These are phyloP conservation scores for Metschnikowia peoriensis DNA, from an alignment of 805 yeast species.

Conservation along the genomic window DNA sequence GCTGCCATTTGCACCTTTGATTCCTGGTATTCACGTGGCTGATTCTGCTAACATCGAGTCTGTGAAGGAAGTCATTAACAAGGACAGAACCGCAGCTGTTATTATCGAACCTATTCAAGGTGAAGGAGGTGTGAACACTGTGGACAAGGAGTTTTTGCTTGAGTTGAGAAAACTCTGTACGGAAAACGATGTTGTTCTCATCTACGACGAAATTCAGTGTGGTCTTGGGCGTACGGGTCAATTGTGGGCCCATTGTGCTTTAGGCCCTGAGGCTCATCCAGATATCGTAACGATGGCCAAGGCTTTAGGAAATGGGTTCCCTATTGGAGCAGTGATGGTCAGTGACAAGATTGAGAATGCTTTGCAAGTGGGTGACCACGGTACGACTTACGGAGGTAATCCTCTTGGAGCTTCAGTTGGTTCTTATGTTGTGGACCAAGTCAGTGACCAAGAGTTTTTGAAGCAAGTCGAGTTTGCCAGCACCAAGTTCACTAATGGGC, in stretches of 20 bases:
- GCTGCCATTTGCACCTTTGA: slow-evolving; percentile 82
- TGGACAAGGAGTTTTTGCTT: slow-evolving; percentile 60
- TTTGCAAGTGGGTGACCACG: slow-evolving; percentile 90
- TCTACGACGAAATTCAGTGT: slow-evolving; percentile 95
- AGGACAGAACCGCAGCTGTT: slow-evolving; percentile 77
- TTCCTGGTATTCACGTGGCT: slow-evolving; percentile 84
- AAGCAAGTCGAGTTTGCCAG: slow-evolving; percentile 60
- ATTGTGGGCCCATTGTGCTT: slow-evolving; percentile 85
- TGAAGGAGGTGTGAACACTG: slow-evolving; percentile 88
- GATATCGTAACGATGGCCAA: slow-evolving; percentile 94
- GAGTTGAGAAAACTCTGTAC: slow-evolving; percentile 66
- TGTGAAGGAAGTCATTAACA: slow-evolving; percentile 52
- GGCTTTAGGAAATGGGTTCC: slow-evolving; percentile 95
- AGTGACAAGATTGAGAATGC: slow-evolving; percentile 72
- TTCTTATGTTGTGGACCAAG: slow-evolving; percentile 65
- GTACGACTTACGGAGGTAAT: slow-evolving; percentile 97
- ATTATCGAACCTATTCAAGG: slow-evolving; percentile 98
- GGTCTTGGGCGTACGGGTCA: slow-evolving; percentile 92
- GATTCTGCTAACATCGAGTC: slow-evolving; percentile 57
- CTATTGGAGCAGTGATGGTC: slow-evolving; percentile 91
- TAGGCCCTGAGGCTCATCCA: slow-evolving; percentile 83
- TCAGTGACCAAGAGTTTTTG: slow-evolving; percentile 62
- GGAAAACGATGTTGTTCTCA: slow-evolving; percentile 68
- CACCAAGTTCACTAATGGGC: slow-evolving; percentile 49
- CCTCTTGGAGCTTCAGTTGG: slow-evolving; percentile 88